These are phyloP conservation scores for Aspergillus pseudotamarii DNA, from an alignment of 2,329 filamentous ascomycete species.

Conservation along the genomic window DNA sequence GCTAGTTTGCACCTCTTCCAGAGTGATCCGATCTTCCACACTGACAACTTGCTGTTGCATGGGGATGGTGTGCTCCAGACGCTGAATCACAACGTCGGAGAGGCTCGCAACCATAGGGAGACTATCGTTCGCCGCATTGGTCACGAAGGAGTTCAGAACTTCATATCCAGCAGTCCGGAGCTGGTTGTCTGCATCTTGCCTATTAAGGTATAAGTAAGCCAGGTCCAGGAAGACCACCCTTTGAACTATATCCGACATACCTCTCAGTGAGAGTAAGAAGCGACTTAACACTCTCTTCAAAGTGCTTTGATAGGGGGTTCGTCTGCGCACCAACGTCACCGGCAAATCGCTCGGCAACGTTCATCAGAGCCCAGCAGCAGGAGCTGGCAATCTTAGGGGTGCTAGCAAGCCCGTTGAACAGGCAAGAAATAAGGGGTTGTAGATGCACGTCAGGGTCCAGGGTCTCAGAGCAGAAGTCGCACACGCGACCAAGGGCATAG, in stretches of 20 bases:
- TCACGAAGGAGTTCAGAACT: slow-evolving; percentile 91
- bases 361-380: slow-evolving; percentile 99
- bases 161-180: slow-evolving; percentile 96
- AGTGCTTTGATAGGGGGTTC: slow-evolving; percentile 88
- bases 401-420: slow-evolving; percentile 87
- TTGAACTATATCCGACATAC: slow-evolving; percentile 24
- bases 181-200: slow-evolving; percentile 77
- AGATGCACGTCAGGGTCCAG: slow-evolving; percentile 86
- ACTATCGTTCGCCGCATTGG: slow-evolving; percentile 85
- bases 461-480: slow-evolving; percentile 86
- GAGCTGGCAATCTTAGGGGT: slow-evolving; percentile 96
- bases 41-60: slow-evolving; percentile 94
- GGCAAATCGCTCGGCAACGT: slow-evolving; percentile 92
- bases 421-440: slow-evolving; percentile 78
- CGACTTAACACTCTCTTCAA: slow-evolving; percentile 86
- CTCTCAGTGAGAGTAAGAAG: slow-evolving; percentile 84
- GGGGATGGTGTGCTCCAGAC: slow-evolving; percentile 84
- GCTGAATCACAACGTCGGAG: slow-evolving; percentile 85
- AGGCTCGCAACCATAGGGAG: slow-evolving; percentile 77
- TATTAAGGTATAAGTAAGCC: slow-evolving; percentile 24
- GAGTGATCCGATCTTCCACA: slow-evolving; percentile 90
- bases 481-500: slow-evolving; percentile 93
- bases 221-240: background rate
- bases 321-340: slow-evolving; percentile 76
- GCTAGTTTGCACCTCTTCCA: slow-evolving; percentile 98